Conservation (phyloP, 805 yeast genomes). For the Sugiyamaella lignohabitans region DNA sequence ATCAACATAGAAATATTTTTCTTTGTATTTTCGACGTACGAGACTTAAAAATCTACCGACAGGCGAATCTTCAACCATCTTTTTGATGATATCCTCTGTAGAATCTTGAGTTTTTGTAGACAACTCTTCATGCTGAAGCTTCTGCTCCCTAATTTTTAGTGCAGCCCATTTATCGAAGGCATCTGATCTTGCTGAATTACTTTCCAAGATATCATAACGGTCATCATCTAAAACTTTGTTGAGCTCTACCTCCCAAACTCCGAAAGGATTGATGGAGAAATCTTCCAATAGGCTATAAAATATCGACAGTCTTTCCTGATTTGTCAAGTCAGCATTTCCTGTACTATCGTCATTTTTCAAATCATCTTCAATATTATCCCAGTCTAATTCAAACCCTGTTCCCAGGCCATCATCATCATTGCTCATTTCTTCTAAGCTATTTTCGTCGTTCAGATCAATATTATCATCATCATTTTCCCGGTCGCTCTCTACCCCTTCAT, state of each 20-base stretch:
- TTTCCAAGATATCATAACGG: slow-evolving; percentile 33
- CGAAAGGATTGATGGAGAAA: slow-evolving; percentile 37
- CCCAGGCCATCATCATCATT: slow-evolving; percentile 21
- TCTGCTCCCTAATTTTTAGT: slow-evolving; percentile 14
- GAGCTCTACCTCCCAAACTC: slow-evolving; percentile 45
- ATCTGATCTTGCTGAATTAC: slow-evolving; percentile 33
- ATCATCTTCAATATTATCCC: slow-evolving; percentile 22
- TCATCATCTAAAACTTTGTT: slow-evolving; percentile 39
- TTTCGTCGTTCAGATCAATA: slow-evolving; percentile 10
- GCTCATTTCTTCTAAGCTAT: slow-evolving; percentile 3
- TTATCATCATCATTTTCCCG: slow-evolving; percentile 13
- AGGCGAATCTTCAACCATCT: slow-evolving; percentile 9
- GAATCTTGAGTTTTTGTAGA: slow-evolving; percentile 1
- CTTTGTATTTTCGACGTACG: slow-evolving; percentile 24
- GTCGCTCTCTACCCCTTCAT: slow-evolving; percentile 5
- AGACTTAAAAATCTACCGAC: slow-evolving; percentile 27
- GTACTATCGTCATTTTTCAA: not conserved
- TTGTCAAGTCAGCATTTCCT: slow-evolving; percentile 6
- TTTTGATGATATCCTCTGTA: slow-evolving; percentile 1
- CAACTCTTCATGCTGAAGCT: slow-evolving; percentile 5
- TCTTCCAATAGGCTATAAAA: slow-evolving; percentile 36
- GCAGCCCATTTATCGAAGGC: slow-evolving; percentile 44
- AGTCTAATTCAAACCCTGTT: slow-evolving; percentile 1
- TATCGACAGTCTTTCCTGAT: slow-evolving; percentile 5
- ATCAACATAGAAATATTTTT: slow-evolving; percentile 33